Evolutionary conservation across 1,284 basidiomycete genomes (phyloP).

Genomic region (Malassezia brasiliensis): DNA sequence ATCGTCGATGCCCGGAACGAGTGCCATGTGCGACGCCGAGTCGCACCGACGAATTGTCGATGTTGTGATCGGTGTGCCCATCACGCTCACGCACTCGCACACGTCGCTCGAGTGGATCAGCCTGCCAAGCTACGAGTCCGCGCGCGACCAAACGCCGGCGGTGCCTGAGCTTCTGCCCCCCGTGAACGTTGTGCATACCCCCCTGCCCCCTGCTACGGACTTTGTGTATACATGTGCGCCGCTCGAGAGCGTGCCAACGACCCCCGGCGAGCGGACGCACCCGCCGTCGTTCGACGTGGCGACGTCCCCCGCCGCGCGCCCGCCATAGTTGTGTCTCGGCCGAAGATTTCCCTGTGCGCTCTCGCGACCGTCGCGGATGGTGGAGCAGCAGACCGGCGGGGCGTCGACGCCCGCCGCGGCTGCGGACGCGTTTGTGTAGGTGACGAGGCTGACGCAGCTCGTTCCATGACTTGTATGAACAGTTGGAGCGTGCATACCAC

Average conservation of each 20-base stretch:
- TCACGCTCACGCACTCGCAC: conserved; percentile 51
- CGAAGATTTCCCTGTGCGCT: neutral
- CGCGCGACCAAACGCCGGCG: conserved; percentile 5
- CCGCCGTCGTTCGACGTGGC: neutral
- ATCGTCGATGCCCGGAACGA: conserved; percentile 1
- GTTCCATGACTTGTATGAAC: conserved; percentile 37
- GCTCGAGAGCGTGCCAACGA: neutral
- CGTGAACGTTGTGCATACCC: neutral
- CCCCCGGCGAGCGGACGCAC: neutral
- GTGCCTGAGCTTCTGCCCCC: neutral
- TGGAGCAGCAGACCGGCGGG: neutral
- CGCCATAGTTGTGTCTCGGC: conserved; percentile 2
- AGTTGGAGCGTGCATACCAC: conserved; percentile 31
- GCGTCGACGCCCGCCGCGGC: neutral
- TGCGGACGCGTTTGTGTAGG: neutral
- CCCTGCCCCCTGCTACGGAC: neutral
- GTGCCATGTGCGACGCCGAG: conserved; percentile 9
- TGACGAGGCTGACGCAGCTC: conserved; percentile 13
- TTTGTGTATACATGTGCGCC: conserved; percentile 1
- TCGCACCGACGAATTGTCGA: conserved; percentile 56
- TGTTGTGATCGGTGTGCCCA: conserved; percentile 74
- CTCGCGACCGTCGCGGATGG: neutral
- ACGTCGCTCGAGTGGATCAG: conserved; percentile 39
- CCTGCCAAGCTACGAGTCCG: conserved; percentile 35
- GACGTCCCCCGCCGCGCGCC: neutral